These are phyloP conservation scores for Penicillium frequentans DNA, from an alignment of 2,329 filamentous ascomycete genomes.

Conservation along the genomic window DNA sequence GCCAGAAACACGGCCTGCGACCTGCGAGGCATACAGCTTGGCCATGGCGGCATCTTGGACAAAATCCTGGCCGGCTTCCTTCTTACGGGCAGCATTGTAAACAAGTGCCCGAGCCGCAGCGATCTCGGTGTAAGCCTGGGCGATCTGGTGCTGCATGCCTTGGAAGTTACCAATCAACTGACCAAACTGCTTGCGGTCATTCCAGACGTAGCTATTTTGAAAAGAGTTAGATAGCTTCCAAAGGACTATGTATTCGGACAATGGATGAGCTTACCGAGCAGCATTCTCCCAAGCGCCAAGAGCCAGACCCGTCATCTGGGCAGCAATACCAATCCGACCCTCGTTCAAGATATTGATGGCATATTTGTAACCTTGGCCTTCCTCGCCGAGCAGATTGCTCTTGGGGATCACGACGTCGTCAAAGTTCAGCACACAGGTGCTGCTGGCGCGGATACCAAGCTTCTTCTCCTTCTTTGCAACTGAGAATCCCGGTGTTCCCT, in stretches of 20 bases:
- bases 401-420: slow-evolving; percentile 91
- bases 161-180: slow-evolving; percentile 94
- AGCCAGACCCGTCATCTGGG: slow-evolving; percentile 96
- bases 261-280: slow-evolving; percentile 58
- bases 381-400: slow-evolving; percentile 82
- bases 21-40: slow-evolving; percentile 91
- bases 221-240: background rate
- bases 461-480: slow-evolving; percentile 99
- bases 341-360: slow-evolving; percentile 94
- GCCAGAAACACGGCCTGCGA: slow-evolving; percentile 81
- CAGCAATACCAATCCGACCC: slow-evolving; percentile 94
- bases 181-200: slow-evolving; percentile 96
- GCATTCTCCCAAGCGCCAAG: slow-evolving; percentile 95
- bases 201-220: slow-evolving; percentile 77
- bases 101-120: slow-evolving; percentile 86
- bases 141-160: slow-evolving; percentile 98
- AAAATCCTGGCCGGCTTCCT: slow-evolving; percentile 95
- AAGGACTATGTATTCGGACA: background rate
- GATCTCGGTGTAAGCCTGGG: slow-evolving; percentile 93
- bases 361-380: slow-evolving; percentile 96
- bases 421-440: slow-evolving; percentile 95
- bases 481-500: slow-evolving; percentile 81
- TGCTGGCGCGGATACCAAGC: slow-evolving; percentile 91
- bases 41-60: slow-evolving; percentile 97
- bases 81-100: slow-evolving; percentile 95